Evolutionary conservation across 257 asterid genomes (phyloP), one percentile per base, ranked within the genome.

Genomic region (Capsicum baccatum): DNA sequence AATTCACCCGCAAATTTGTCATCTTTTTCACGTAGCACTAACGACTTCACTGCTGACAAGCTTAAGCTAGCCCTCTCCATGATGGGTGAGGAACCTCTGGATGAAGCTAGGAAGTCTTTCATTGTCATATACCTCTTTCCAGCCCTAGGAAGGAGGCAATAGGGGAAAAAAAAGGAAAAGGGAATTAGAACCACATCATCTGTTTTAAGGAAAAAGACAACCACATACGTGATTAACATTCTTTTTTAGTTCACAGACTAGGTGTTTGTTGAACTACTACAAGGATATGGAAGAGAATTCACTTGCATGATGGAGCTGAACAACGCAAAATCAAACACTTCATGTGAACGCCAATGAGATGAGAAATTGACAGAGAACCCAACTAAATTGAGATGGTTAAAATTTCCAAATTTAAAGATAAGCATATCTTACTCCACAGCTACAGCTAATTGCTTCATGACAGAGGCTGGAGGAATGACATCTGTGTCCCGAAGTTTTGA

Each of bases 31-130:
- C 98, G 97, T 84, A 97, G 92, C 83, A 97, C 93, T 71, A 97
- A 84, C 10, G 98, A 95, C 89, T 97, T 97, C 96, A 97, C 85
- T 6, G 98, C 98, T 79, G 98, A 93, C 86, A 97, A 88, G 91
- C 98, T 86, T 84, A 91, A 87, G 90, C 98, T 93, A 86, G 98
- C 98, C 89, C 93, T 93, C 91, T 97, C 98, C 86, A 95, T 92
- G 83, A 96, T 93, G 83, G 99, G 98, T 73, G 99, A 97, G 85
- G 98, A 93, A 54, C 86, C 92, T 87, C 88, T 92, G 83, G 99
- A 95, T 85, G 98, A 91, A 57, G 90, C 91, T 81, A 90, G 91
- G 85, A 97, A 92, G 83, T 94, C 98, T 87, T 88, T 97, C 94
- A 95, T 91, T 88, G 99, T 89, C 89, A 84, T 91, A 89, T 87